These are phyloP conservation scores for Colletotrichum aenigma DNA, from an alignment of 2,329 filamentous ascomycete species.

Conservation along the genomic window DNA sequence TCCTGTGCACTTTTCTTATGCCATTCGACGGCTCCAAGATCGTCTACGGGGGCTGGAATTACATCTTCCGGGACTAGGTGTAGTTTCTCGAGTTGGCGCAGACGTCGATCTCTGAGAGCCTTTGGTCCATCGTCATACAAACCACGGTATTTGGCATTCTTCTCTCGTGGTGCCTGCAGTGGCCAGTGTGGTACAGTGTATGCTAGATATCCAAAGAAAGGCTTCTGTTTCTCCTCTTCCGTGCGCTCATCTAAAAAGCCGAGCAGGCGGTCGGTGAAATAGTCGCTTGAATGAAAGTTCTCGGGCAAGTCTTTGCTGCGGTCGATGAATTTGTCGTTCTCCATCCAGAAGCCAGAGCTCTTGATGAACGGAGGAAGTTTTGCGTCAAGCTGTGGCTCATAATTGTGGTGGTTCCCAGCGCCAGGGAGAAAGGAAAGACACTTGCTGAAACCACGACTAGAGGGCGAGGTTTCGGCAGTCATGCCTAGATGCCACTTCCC, in stretches of 20 bases:
- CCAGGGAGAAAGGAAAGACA: constrained; percentile 65
- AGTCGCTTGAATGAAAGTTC: neutral
- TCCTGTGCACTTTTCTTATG: neutral
- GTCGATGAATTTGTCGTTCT: neutral
- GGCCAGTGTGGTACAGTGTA: constrained; percentile 60
- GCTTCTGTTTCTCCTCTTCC: neutral
- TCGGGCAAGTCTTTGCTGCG: neutral
- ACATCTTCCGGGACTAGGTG: neutral
- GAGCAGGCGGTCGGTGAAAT: neutral
- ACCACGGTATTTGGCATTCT: constrained; percentile 50
- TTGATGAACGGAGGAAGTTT: neutral
- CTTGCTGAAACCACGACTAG: constrained; percentile 61
- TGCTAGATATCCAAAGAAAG: constrained; percentile 43
- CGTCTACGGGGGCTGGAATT: neutral
- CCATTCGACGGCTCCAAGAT: neutral
- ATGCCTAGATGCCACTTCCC: constrained; percentile 70
- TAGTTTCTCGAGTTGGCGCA: neutral
- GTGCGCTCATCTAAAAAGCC: neutral
- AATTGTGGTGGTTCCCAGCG: constrained; percentile 57
- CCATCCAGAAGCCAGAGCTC: neutral
- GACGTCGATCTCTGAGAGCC: neutral
- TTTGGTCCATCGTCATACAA: constrained; percentile 44
- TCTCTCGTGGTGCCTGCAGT: constrained; percentile 50
- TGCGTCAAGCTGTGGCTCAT: neutral
- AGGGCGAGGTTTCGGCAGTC: constrained; percentile 59